Conservation (phyloP, 257 asterid genomes). For the Przewalskia tangutica region DNA sequence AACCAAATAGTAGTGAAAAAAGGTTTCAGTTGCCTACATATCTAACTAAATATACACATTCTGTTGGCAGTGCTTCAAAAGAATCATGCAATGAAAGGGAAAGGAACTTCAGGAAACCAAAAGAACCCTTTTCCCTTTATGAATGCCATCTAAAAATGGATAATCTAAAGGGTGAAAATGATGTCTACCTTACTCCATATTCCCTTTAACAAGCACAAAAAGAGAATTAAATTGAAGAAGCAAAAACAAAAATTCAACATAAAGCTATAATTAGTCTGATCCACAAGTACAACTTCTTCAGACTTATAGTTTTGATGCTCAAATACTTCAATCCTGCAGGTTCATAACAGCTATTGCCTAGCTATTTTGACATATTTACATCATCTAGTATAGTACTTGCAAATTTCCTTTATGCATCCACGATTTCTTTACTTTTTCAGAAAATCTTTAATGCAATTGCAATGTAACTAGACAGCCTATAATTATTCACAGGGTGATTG, state of each 20-base stretch:
- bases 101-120: conserved; percentile 22
- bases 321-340: not conserved
- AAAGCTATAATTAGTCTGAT: not conserved
- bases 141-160: conserved; percentile 11
- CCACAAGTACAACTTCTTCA: not conserved
- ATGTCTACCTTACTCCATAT: conserved; percentile 1
- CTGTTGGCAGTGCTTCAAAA: conserved; percentile 12
- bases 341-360: not conserved
- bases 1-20: not conserved
- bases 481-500: not conserved
- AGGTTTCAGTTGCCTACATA: not conserved
- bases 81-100: conserved; percentile 16
- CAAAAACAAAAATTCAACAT: not conserved
- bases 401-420: not conserved
- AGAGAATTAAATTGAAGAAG: not conserved
- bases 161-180: conserved; percentile 5
- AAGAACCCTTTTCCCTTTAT: conserved; percentile 27
- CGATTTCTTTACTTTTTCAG: not conserved
- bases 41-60: not conserved
- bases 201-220: conserved; percentile 4
- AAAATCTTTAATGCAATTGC: not conserved
- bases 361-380: not conserved
- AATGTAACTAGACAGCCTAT: not conserved
- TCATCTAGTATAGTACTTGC: not conserved
- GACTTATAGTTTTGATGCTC: not conserved